Conservation (phyloP, 2,329 filamentous ascomycete species). For the Sarocladium strictum region DNA sequence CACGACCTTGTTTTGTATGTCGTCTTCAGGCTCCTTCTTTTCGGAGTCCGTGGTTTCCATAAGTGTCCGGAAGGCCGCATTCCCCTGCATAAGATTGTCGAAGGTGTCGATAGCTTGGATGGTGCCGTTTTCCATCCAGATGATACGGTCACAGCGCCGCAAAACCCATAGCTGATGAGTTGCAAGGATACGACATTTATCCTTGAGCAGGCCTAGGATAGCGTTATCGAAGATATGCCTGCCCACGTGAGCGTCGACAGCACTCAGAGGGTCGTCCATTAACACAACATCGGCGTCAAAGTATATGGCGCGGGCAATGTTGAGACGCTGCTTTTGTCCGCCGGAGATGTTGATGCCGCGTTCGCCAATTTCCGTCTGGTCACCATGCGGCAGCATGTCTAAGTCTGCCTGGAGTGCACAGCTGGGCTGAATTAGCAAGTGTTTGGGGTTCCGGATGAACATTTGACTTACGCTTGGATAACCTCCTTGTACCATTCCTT, state of each 20-base stretch:
- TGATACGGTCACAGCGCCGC: conserved; percentile 81
- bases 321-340: conserved; percentile 90
- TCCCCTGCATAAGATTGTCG: conserved; percentile 74
- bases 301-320: conserved; percentile 80
- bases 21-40: conserved; percentile 46
- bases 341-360: conserved; percentile 93
- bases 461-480: conserved; percentile 58
- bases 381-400: conserved; percentile 86
- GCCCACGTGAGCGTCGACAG: conserved; percentile 65
- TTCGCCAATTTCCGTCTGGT: conserved; percentile 89
- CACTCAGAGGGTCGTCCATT: conserved; percentile 64
- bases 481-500: conserved; percentile 76
- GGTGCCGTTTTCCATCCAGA: conserved; percentile 84
- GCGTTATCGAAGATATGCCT: conserved; percentile 86
- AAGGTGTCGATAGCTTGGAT: conserved; percentile 87
- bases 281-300: conserved; percentile 62
- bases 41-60: conserved; percentile 81
- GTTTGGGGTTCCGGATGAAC: conserved; percentile 10
- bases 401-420: conserved; percentile 82
- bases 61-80: conserved; percentile 71
- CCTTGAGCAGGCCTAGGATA: conserved; percentile 79
- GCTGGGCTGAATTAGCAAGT: conserved; percentile 24
- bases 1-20: conserved; percentile 37
- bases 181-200: conserved; percentile 86
- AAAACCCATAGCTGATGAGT: conserved; percentile 95